phyloP scores from a whole-genome alignment of 2,329 filamentous ascomycete genomes.

The Colletotrichum destructivum region DNA sequence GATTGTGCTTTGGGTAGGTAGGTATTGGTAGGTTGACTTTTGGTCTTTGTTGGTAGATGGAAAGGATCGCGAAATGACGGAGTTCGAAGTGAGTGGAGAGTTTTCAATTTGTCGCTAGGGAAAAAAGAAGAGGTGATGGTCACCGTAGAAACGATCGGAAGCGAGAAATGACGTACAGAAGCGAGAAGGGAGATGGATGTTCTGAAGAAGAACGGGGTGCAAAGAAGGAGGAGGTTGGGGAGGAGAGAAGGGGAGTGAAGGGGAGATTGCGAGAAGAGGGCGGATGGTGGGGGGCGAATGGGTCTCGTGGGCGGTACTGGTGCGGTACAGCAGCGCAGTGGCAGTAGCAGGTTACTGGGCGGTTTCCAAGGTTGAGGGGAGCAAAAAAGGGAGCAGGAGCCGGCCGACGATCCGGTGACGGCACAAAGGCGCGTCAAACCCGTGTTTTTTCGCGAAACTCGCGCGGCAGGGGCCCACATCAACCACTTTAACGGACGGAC shows the following conservation, averaged over 20 bases:
- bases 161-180: constrained; percentile 32
- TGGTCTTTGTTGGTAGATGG: background rate
- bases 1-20: background rate
- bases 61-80: constrained; percentile 17
- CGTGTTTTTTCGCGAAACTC: constrained; percentile 42
- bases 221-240: constrained; percentile 4
- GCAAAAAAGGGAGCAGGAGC: constrained; percentile 22
- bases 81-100: constrained; percentile 42
- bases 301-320: constrained; percentile 1
- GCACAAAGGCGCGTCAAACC: constrained; percentile 27
- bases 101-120: constrained; percentile 13
- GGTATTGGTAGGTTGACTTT: constrained; percentile 11
- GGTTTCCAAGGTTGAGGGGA: constrained; percentile 18
- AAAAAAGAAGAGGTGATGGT: constrained; percentile 9
- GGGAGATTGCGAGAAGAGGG: constrained; percentile 26
- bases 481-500: constrained; percentile 2
- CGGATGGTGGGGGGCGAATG: constrained; percentile 12
- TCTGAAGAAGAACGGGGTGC: constrained; percentile 14
- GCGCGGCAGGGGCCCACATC: constrained; percentile 19
- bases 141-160: constrained; percentile 37
- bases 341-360: constrained; percentile 11
- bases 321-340: background rate
- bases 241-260: constrained; percentile 1
- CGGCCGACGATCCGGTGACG: constrained; percentile 24
- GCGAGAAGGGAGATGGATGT: constrained; percentile 24